phyloP scores from a whole-genome alignment of 495 filamentous ascomycete genomes.

The Achaetomiella virescens region DNA sequence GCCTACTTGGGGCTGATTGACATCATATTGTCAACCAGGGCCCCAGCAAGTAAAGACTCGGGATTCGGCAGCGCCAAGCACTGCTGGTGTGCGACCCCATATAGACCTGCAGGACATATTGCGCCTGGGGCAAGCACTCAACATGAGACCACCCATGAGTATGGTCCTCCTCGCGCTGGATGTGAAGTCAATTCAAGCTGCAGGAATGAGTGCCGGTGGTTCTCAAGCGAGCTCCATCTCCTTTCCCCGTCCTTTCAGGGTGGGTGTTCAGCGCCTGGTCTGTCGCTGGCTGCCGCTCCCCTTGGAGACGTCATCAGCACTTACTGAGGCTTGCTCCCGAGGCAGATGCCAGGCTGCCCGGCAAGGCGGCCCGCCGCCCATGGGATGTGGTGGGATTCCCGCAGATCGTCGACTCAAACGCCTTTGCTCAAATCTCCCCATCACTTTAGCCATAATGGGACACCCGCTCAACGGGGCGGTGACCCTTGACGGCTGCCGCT shows the following conservation, averaged over 20 bases:
- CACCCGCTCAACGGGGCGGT: not conserved
- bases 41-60: slow-evolving; percentile 28
- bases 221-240: slow-evolving; percentile 29
- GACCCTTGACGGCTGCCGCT: no score
- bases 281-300: not conserved
- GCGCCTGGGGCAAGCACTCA: slow-evolving; percentile 16
- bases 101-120: slow-evolving; percentile 16
- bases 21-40: slow-evolving; percentile 28
- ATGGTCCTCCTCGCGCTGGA: not conserved
- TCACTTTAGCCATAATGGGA: slow-evolving; percentile 21
- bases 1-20: slow-evolving; percentile 26
- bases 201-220: slow-evolving; percentile 27
- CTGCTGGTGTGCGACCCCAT: slow-evolving; percentile 25
- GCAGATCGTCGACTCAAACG: slow-evolving; percentile 12
- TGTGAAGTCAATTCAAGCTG: slow-evolving; percentile 14
- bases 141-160: slow-evolving; percentile 19
- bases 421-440: not conserved
- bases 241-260: slow-evolving; percentile 15
- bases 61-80: slow-evolving; percentile 24
- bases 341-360: slow-evolving; percentile 16
- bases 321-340: slow-evolving; percentile 19
- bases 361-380: slow-evolving; percentile 28
- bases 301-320: not conserved
- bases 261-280: not conserved
- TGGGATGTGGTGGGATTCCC: slow-evolving; percentile 19